Evolutionary conservation across 2,329 filamentous ascomycete genomes (phyloP).

Genomic region (Mycogone perniciosa): DNA sequence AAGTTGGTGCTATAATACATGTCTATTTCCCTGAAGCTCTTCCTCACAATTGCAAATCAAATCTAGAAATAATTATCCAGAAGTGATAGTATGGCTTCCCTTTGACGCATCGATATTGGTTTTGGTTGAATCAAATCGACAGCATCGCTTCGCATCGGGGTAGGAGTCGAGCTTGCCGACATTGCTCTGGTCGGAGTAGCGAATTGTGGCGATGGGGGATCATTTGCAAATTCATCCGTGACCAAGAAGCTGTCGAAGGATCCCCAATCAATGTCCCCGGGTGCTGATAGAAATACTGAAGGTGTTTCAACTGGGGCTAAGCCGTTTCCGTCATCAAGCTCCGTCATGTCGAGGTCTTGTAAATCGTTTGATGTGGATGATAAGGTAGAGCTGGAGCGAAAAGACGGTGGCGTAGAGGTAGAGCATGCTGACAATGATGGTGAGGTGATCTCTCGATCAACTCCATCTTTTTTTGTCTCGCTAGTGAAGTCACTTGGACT

Average conservation of each 20-base stretch:
- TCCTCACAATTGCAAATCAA: too few species aligned
- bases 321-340: too few species aligned
- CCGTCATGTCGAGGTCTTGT: too few species aligned
- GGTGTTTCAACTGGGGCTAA: background rate
- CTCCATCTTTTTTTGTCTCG: background rate
- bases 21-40: too few species aligned
- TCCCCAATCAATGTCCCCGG: too few species aligned
- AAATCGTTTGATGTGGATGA: too few species aligned
- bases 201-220: too few species aligned
- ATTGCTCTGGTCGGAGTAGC: background rate
- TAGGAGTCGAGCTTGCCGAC: background rate
- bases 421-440: background rate
- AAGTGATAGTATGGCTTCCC: constrained; percentile 2
- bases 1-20: background rate
- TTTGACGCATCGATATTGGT: background rate
- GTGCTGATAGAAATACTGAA: background rate
- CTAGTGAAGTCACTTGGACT: background rate
- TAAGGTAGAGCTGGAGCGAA: background rate
- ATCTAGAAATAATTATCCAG: constrained; percentile 1
- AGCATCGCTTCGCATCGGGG: background rate
- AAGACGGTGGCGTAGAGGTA: background rate
- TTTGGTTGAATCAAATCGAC: background rate
- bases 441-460: background rate
- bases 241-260: too few species aligned
- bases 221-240: too few species aligned